phyloP scores from a whole-genome alignment of 164 flowering plant genomes.

The Santalum album region DNA sequence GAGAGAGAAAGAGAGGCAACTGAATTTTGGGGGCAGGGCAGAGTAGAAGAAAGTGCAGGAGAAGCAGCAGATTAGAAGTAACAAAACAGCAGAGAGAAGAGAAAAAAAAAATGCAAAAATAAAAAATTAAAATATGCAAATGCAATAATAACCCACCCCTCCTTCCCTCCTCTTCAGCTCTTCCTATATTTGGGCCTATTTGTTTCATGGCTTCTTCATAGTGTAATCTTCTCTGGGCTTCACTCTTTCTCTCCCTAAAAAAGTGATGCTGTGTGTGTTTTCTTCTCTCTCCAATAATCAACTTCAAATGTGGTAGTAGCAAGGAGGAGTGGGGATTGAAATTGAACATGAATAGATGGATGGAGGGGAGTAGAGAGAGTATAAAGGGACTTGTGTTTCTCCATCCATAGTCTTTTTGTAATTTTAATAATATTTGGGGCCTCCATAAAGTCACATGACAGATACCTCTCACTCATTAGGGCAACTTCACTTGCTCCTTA shows the following conservation, averaged over 20 bases:
- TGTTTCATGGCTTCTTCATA: neutral
- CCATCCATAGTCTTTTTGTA: no score
- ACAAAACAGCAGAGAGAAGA: slow-evolving; percentile 1
- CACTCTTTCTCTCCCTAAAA: slow-evolving; percentile 5
- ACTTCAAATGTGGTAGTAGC: no score
- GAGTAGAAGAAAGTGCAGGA: neutral
- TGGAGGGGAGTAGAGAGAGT: slow-evolving; percentile 4
- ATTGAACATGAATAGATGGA: neutral
- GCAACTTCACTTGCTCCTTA: slow-evolving; percentile 1
- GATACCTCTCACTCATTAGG: slow-evolving; percentile 8
- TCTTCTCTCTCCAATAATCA: slow-evolving; percentile 19
- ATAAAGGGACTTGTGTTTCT: slow-evolving; percentile 20
- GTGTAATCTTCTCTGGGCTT: neutral
- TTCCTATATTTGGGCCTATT: neutral
- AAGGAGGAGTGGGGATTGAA: no score
- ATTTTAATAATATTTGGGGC: slow-evolving; percentile 15
- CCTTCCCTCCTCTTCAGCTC: neutral
- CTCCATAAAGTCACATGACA: slow-evolving; percentile 27
- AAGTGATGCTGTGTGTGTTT: no score
- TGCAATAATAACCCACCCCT: slow-evolving; percentile 18
- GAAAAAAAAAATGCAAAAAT: slow-evolving; percentile 3
- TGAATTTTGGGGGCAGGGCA: slow-evolving; percentile 5
- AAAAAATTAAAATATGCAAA: no score
- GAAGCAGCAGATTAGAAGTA: slow-evolving; percentile 7
- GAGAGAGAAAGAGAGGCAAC: slow-evolving; percentile 14